A percentile compares a stretch with the other conserved stretches of the same genome.
phyloP scores from a whole-genome alignment of 2,329 filamentous ascomycete species.

The Achaetomium macrosporum region DNA sequence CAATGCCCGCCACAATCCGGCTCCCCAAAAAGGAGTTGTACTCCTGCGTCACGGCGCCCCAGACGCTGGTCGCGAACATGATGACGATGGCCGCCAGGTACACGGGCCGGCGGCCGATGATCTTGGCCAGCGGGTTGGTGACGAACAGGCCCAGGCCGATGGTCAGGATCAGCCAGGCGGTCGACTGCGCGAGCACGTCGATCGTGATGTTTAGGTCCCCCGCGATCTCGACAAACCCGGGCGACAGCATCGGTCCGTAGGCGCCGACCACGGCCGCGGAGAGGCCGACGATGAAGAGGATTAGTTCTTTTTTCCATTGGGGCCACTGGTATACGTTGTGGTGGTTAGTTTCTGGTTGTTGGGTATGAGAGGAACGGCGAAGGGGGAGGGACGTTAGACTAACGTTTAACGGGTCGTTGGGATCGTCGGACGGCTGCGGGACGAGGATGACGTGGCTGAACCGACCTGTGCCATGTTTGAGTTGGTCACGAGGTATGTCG shows the following conservation, averaged over 20 bases:
- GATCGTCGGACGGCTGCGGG: constrained; percentile 43
- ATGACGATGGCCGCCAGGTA: constrained; percentile 42
- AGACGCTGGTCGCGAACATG: constrained; percentile 43
- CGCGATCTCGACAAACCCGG: constrained; percentile 43
- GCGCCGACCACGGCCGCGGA: constrained; percentile 44
- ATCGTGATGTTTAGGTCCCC: constrained; percentile 38
- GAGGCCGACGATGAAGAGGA: constrained; percentile 41
- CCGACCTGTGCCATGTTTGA: constrained; percentile 34
- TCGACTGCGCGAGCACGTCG: constrained; percentile 39
- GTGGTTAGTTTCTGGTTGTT: neutral
- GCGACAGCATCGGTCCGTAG: constrained; percentile 46
- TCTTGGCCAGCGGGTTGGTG: constrained; percentile 46
- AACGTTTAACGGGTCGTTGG: constrained; percentile 45
- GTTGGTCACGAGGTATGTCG: constrained; percentile 36
- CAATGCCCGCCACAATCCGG: constrained; percentile 41
- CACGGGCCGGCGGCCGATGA: constrained; percentile 44
- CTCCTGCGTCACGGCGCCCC: constrained; percentile 38
- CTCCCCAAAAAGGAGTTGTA: constrained; percentile 42
- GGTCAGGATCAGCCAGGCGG: constrained; percentile 43
- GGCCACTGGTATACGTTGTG: constrained; percentile 30
- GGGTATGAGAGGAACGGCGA: neutral
- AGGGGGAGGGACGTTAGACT: constrained; percentile 13
- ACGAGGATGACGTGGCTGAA: constrained; percentile 33
- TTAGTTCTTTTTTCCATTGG: constrained; percentile 40
- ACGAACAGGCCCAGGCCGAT: constrained; percentile 45